Conservation (phyloP, 495 filamentous ascomycete genomes). For the Penicillium roqueforti region DNA sequence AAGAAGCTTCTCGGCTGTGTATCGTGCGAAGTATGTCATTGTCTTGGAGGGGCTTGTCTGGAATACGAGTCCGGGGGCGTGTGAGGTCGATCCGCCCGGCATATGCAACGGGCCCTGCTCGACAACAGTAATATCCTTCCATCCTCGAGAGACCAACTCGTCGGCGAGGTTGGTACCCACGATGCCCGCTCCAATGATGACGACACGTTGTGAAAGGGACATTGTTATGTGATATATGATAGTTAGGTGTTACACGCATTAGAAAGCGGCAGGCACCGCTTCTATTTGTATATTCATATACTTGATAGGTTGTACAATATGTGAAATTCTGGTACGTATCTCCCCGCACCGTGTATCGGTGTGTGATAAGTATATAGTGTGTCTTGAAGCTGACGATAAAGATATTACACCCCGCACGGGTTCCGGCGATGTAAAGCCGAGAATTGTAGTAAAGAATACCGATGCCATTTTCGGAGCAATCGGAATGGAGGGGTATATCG, state of each 20-base stretch:
- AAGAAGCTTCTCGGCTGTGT: conserved; percentile 46
- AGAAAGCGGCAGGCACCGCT: not conserved
- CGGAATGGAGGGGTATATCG: not conserved
- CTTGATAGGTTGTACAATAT: not conserved
- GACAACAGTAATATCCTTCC: conserved; percentile 50
- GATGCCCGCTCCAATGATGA: conserved; percentile 53
- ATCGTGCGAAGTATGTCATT: conserved; percentile 46
- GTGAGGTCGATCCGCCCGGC: conserved; percentile 51
- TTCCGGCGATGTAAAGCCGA: conserved; percentile 9
- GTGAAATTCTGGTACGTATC: not conserved
- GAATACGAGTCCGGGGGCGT: conserved; percentile 51
- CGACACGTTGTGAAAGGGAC: conserved; percentile 31
- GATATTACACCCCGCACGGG: conserved; percentile 8
- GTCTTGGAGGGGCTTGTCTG: conserved; percentile 48
- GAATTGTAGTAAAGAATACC: not conserved
- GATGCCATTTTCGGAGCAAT: not conserved
- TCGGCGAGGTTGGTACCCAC: conserved; percentile 51
- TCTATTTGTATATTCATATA: conserved; percentile 1
- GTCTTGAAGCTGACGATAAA: not conserved
- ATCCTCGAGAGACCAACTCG: conserved; percentile 48
- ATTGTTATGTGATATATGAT: conserved; percentile 7
- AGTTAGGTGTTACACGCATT: not conserved
- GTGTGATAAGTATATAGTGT: not conserved
- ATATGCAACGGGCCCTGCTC: conserved; percentile 50
- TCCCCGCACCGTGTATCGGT: conserved; percentile 1